Evolutionary conservation across 441 rosid species (phyloP), one percentile per base, ranked within the genome.

Genomic region (Flueggea neowawraea): DNA sequence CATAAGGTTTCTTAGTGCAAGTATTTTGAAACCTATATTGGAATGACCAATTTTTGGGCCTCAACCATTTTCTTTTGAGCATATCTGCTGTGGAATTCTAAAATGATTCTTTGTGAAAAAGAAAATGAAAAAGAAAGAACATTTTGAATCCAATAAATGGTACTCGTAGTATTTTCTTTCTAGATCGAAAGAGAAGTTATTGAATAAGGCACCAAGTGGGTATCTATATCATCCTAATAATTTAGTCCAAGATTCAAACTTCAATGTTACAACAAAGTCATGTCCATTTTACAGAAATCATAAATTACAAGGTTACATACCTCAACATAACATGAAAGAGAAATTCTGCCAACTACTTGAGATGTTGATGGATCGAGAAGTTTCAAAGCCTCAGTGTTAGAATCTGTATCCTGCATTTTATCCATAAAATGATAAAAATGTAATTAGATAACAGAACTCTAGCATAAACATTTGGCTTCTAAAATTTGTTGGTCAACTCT

Each of bases 241-340:
- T 43, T 47, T 12, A 14, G n/a, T 9, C n/a, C 50, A 47, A 4
- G 14, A 12, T 10, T 47, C 50, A 47, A 10, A 47, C 16, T 33
- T 55, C 36, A 55, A 31, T 12, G 39, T 55, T 8, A 8, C 31
- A 31, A 32, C 32, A 6, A 55, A 28, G 16, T 11, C 39, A 31
- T 55, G 12, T 54, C 41, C 65, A 48, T 28, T 22, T 50, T 44
- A 39, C 57, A 66, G 33, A 36, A 15, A 39, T 57, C 13, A 45
- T 51, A 55, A 22, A 22, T 57, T 64, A 50, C 49, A 53, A 55
- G 52, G 17, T 7, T 58, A 44, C 83, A 47, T 58, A 94, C 98
- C 97, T 94, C 98, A 75, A 90, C 71, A 68, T 80, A 78, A 61
- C 96, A 94, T 5, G 97, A 90, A 64, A 94, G 75, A 62, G 70